These are phyloP conservation scores for Metroxylon sagu DNA, from an alignment of 176 grass and related monocot species.

Conservation along the genomic window DNA sequence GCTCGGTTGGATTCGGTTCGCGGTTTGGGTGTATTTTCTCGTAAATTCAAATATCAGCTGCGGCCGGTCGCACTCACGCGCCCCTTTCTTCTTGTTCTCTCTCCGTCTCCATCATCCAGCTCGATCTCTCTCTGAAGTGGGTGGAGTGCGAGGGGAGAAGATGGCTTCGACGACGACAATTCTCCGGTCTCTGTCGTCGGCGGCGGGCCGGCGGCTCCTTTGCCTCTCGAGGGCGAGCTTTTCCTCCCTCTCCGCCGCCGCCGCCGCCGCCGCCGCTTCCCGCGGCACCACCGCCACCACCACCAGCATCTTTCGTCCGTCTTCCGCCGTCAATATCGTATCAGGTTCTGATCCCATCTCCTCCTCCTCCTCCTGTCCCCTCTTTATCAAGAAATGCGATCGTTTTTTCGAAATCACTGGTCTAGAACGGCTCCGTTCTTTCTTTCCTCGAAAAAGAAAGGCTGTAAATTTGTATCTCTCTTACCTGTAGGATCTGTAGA, in stretches of 20 bases:
- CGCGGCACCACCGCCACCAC: neutral
- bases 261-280: neutral
- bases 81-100: too few relatives aligned
- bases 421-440: too few relatives aligned
- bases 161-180: constrained; percentile 39
- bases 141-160: too few relatives aligned
- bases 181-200: constrained; percentile 40
- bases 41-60: too few relatives aligned
- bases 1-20: too few relatives aligned
- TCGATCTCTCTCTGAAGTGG: constrained; percentile 8
- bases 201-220: constrained; percentile 27
- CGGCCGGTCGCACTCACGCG: too few relatives aligned
- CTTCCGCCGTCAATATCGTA: constrained; percentile 21
- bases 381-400: too few relatives aligned
- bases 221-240: constrained; percentile 23
- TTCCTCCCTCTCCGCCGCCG: constrained; percentile 23
- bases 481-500: too few relatives aligned
- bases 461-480: too few relatives aligned
- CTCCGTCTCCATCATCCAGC: neutral
- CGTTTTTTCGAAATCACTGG: too few relatives aligned
- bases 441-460: too few relatives aligned
- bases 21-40: too few relatives aligned
- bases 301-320: constrained; percentile 16
- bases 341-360: constrained; percentile 16
- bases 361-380: neutral